Percentiles rank a stretch among this genome's conserved stretches.
Conservation (phyloP, 805 yeast species). For the Candida succiphila region DNA sequence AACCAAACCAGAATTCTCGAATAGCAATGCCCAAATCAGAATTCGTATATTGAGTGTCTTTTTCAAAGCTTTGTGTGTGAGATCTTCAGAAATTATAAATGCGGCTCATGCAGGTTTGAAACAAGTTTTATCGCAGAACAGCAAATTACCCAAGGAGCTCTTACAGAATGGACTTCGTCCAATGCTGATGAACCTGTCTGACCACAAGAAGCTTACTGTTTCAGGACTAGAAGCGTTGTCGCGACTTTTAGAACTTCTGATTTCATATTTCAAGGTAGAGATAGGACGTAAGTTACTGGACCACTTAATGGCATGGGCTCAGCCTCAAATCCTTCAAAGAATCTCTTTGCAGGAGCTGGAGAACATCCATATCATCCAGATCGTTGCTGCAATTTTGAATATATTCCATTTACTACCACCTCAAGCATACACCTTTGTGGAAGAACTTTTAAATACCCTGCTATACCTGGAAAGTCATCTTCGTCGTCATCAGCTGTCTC, state of each 20-base stretch:
- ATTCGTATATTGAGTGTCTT: conserved; percentile 85
- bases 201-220: conserved; percentile 82
- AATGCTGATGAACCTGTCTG: conserved; percentile 89
- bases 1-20: conserved; percentile 73
- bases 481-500: conserved; percentile 78
- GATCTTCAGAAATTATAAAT: conserved; percentile 77
- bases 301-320: conserved; percentile 94
- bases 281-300: conserved; percentile 89
- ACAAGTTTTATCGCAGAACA: conserved; percentile 73
- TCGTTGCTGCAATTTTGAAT: conserved; percentile 82
- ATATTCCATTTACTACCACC: conserved; percentile 89
- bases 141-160: conserved; percentile 85
- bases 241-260: conserved; percentile 70
- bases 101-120: conserved; percentile 89
- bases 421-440: conserved; percentile 85
- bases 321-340: conserved; percentile 63
- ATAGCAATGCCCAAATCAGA: conserved; percentile 56
- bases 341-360: conserved; percentile 74
- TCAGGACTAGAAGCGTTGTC: conserved; percentile 89
- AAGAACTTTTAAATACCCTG: conserved; percentile 70
- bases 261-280: conserved; percentile 92
- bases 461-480: conserved; percentile 72
- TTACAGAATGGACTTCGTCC: conserved; percentile 95
- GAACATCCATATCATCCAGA: conserved; percentile 72
- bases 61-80: conserved; percentile 83